A percentile compares a stretch with the other conserved stretches of the same genome.
Conservation (phyloP, 208 protist genomes). For the Trichomonas vaginalis region DNA sequence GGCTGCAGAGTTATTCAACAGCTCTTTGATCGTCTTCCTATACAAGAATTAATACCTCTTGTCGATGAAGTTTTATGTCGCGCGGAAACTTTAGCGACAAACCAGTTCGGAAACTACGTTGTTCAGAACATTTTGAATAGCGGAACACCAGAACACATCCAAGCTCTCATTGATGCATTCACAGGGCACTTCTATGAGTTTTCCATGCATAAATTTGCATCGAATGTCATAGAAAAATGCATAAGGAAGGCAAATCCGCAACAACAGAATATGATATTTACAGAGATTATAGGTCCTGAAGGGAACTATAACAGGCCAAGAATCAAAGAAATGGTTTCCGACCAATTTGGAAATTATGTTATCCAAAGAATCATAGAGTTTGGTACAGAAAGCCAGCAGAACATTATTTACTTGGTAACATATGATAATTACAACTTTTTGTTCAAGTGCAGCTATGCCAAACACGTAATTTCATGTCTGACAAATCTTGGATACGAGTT, state of each 20-base stretch:
- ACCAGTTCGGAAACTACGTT: constrained; percentile 32
- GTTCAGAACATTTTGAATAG: constrained; percentile 20
- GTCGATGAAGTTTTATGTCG: not conserved
- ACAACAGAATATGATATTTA: constrained; percentile 3
- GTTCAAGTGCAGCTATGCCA: not conserved
- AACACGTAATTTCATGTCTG: not conserved
- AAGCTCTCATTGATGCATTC: constrained; percentile 10
- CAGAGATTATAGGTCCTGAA: not conserved
- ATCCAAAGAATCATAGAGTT: constrained; percentile 24
- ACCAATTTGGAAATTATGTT: constrained; percentile 33
- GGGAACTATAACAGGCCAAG: not conserved
- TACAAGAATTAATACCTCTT: not conserved
- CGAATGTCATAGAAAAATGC: constrained; percentile 30
- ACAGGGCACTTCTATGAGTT: constrained; percentile 19
- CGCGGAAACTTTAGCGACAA: not conserved
- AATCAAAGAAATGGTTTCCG: constrained; percentile 18
- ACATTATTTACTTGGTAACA: not conserved
- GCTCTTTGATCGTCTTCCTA: not conserved
- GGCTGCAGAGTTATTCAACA: constrained; percentile 24
- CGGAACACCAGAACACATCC: not conserved
- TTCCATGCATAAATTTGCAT: constrained; percentile 29
- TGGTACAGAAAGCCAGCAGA: constrained; percentile 15
- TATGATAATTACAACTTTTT: not conserved
- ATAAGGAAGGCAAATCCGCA: not conserved
- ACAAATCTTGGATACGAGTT: not conserved